phyloP scores from a whole-genome alignment of 2,329 filamentous ascomycete species.

The Cercospora sp. region DNA sequence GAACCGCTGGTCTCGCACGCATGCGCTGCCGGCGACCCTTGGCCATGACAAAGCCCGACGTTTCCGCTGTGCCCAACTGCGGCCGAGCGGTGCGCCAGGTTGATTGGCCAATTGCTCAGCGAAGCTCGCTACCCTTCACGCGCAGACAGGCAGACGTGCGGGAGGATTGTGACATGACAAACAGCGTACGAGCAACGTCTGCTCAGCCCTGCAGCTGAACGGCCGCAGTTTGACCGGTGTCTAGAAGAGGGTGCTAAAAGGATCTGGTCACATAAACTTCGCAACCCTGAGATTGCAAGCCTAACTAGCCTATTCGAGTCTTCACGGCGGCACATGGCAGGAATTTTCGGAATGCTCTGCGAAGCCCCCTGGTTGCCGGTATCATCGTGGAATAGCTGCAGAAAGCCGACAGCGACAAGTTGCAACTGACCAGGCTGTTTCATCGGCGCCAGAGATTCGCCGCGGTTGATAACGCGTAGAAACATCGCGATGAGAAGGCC shows the following conservation, averaged over 20 bases:
- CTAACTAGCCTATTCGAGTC: neutral
- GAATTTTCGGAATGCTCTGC: neutral
- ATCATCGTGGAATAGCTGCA: neutral
- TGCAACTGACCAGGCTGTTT: neutral
- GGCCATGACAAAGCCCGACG: neutral
- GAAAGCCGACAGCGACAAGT: neutral
- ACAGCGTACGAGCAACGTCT: neutral
- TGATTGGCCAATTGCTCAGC: neutral
- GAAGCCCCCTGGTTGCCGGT: neutral
- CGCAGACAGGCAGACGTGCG: neutral
- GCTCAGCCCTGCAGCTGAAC: neutral
- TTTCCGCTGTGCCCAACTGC: neutral
- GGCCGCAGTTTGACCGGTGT: neutral
- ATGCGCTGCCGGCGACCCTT: neutral
- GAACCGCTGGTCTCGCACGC: neutral
- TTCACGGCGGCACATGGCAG: neutral
- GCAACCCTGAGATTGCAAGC: neutral
- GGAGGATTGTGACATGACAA: conserved; percentile 1
- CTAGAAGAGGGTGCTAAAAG: neutral
- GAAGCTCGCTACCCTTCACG: neutral
- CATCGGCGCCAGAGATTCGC: neutral
- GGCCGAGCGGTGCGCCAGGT: neutral
- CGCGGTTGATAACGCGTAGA: neutral
- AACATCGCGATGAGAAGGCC: neutral
- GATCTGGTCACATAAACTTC: conserved; percentile 1